Evolutionary conservation across 1,284 basidiomycete genomes (phyloP).

Genomic region (Leccinum variabile): DNA sequence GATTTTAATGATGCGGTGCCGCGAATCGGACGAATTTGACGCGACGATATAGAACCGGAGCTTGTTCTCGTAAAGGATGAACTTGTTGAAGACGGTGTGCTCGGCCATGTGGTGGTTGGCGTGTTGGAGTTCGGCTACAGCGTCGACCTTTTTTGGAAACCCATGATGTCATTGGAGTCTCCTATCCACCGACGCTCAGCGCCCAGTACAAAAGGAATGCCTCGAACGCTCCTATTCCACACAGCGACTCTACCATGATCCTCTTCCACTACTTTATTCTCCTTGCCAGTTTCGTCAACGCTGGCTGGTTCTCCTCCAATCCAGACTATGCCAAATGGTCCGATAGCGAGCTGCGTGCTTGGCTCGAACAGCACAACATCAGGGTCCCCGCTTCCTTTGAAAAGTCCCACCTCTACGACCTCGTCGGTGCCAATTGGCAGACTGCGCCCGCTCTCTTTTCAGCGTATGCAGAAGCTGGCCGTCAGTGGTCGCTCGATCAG

Average conservation of each 20-base stretch:
- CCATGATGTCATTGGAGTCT: conserved; percentile 27
- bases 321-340: conserved; percentile 66
- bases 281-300: conserved; percentile 15
- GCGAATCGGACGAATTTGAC: conserved; percentile 80
- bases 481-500: conserved; percentile 59
- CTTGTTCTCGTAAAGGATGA: conserved; percentile 88
- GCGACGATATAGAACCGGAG: conserved; percentile 88
- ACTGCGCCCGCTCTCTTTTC: conserved; percentile 43
- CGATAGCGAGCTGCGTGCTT: conserved; percentile 58
- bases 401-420: conserved; percentile 49
- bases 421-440: conserved; percentile 65
- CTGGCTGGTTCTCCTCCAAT: conserved; percentile 32
- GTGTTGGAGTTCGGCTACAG: background rate
- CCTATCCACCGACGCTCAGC: conserved; percentile 11
- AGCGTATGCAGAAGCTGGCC: conserved; percentile 21
- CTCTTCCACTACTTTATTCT: conserved; percentile 15
- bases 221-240: background rate
- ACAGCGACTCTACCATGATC: background rate
- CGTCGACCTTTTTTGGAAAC: conserved; percentile 9
- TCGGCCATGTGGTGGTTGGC: conserved; percentile 4
- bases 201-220: conserved; percentile 1
- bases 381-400: conserved; percentile 51
- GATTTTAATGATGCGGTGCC: conserved; percentile 89
- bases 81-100: conserved; percentile 71
- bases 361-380: conserved; percentile 74